Base-by-base conservation (phyloP, 2,329 filamentous ascomycete genomes). In the Lachnum nothofagi region DNA sequence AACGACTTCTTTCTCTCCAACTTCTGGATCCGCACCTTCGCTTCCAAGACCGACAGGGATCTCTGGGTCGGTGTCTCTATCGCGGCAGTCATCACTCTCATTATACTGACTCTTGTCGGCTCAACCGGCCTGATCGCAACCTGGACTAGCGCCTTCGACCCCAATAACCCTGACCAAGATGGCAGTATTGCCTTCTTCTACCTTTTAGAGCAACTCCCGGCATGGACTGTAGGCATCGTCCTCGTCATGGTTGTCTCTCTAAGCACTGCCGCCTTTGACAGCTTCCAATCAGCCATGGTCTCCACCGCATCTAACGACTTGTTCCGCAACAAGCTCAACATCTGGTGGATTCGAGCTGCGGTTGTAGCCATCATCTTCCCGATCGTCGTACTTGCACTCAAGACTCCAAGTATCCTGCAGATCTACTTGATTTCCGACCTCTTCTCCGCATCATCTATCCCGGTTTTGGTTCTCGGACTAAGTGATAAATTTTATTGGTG, bases 1-100 rank as follows among this genome's bases (percentile, higher is more conserved):
- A 93, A 91, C 70, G 83, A 91, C 72, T 91, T 93, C 73, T 93
- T 93, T 72, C 73, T 93, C 37, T 88, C 86, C 25, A 85, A 81
- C 57, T 90, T 88, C 68, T 93, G 88, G 88, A 79, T 91, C 66
- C 83, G 88, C 43, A 87, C 87, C 4, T 93, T 93, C 62, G 85
- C 87, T 16, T 86, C 86, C 44, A 84, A 79, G 65, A 88, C 85
- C 0, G 87, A 93, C 72, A 83, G 77, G 61, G 87, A 91, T 62
- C 78, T 93, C 5, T 83, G 80, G 73, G 73, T 91, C 46, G 88
- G 87, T 42, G 77, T 87, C 24, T 77, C 77, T n/a, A 73, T 88
- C 42, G 86, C 88, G 16, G 78, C 78, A 6, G 69, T 80, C 3
- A 74, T 72, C 20, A 80, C 89, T 19, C 74, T 88, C 44, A 72